Evolutionary conservation across 176 grass and related monocot genomes (phyloP), one percentile per base, ranked within the genome.

Genomic region (Oropetium thomaeum): DNA sequence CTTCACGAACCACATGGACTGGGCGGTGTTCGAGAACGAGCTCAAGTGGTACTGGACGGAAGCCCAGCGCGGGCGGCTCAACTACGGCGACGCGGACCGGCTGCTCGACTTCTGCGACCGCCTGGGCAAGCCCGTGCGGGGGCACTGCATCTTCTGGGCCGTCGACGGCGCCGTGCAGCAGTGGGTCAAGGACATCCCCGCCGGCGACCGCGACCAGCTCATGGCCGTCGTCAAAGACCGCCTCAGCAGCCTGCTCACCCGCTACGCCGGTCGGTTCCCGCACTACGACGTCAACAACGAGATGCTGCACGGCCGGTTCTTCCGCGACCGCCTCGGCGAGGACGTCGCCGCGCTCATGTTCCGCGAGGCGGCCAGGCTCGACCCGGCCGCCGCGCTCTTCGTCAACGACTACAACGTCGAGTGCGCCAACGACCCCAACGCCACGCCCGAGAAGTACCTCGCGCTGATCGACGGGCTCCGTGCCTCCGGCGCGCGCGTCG

Each of bases 1-100:
- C 83, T 80, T 90, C 70, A 65, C 73, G 28, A 79, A 75, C 44
- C 65, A 83, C 63, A 84, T 90, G 84, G 82, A 90, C 48, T 83
- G 88, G 88, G 80, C 84, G 0, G 88, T 90, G 17, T 90, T 90
- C 75, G 84, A 71, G 38, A 90, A 90, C 71, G 88, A 90, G 76
- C 84, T 90, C 39, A 93, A 93, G 82, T 90, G 91, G 91, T 93
- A 93, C 91, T 76, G 67, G 70, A 95, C 88, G 10, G 92, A 95
- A 62, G 69, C 85, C 32, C 67, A 79, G 76, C 60, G 83, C 16
- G 92, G 88, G 11, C 77, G 52, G 40, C 42, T 95, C 58, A 95
- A 81, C 85, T 95, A 91, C 75, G 15, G 12, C 40, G 92, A 95
- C 67, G 35, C 92, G 22, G 92, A 95, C 63, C 60, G 69, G 54